A percentile compares a stretch with the other conserved stretches of the same genome.
Conservation (phyloP, 345 rosid species). For the Iberis pinnata region DNA sequence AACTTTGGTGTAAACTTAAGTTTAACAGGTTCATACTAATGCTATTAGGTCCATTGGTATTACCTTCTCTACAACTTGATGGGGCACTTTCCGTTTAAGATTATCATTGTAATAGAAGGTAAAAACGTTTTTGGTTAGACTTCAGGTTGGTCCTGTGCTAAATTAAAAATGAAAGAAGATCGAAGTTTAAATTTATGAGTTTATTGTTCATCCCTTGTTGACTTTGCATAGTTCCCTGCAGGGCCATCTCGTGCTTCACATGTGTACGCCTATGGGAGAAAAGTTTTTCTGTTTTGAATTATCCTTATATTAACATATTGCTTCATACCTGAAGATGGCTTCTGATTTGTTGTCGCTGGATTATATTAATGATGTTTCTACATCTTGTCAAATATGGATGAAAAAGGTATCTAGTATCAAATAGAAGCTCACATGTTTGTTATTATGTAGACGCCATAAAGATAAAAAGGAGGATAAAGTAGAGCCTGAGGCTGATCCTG, state of each 20-base stretch:
- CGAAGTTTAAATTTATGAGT: constrained; percentile 34
- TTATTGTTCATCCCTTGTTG: constrained; percentile 37
- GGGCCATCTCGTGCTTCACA: constrained; percentile 55
- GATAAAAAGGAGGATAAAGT: constrained; percentile 70
- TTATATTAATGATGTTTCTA: constrained; percentile 19
- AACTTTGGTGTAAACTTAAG: constrained; percentile 37
- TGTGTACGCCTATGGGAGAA: constrained; percentile 53
- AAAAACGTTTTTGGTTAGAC: constrained; percentile 39
- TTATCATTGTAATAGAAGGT: constrained; percentile 57
- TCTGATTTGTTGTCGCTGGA: constrained; percentile 26
- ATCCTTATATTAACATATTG: constrained; percentile 22
- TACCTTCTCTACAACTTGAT: constrained; percentile 63
- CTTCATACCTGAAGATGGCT: constrained; percentile 26
- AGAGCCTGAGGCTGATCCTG: constrained; percentile 96
- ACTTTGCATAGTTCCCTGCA: constrained; percentile 71
- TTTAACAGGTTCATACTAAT: constrained; percentile 61
- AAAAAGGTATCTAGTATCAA: constrained; percentile 3
- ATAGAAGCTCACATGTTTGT: constrained; percentile 19
- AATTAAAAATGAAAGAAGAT: constrained; percentile 30
- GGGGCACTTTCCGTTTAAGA: constrained; percentile 64
- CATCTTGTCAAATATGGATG: constrained; percentile 14
- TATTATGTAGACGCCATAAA: constrained; percentile 57
- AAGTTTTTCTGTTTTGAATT: constrained; percentile 37
- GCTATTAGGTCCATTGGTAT: constrained; percentile 66
- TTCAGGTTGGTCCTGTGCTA: constrained; percentile 43